phyloP scores from a whole-genome alignment of 2,329 filamentous ascomycete genomes.

The Sodiomyces alkalinus region DNA sequence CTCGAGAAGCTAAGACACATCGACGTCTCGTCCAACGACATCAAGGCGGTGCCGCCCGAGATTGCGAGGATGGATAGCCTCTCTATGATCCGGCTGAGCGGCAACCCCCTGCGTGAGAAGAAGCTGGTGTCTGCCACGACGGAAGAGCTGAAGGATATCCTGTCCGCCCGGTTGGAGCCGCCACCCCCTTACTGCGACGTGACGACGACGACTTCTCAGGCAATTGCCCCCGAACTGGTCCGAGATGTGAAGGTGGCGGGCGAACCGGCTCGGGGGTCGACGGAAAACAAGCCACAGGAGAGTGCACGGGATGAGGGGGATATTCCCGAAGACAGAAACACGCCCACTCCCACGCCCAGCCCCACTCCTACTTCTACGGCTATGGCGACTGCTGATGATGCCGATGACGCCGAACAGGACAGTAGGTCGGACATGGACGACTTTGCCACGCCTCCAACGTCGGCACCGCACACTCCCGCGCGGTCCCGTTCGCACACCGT shows the following conservation, averaged over 20 bases:
- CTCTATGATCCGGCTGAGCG: slow-evolving; percentile 58
- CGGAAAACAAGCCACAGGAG: not conserved
- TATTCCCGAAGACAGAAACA: no score
- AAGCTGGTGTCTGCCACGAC: slow-evolving; percentile 71
- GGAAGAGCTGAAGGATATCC: slow-evolving; percentile 62
- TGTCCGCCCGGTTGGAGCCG: slow-evolving; percentile 52
- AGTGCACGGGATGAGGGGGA: no score
- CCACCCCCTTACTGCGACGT: slow-evolving; percentile 24
- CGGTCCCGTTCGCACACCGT: slow-evolving; percentile 32
- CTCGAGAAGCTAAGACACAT: slow-evolving; percentile 57
- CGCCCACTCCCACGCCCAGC: no score
- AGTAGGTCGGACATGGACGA: slow-evolving; percentile 35
- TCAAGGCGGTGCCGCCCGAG: slow-evolving; percentile 58
- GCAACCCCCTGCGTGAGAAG: slow-evolving; percentile 83
- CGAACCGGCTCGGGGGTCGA: not conserved
- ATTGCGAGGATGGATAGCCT: slow-evolving; percentile 70
- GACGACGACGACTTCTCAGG: slow-evolving; percentile 1
- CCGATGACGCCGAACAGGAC: slow-evolving; percentile 22
- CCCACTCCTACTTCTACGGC: no score
- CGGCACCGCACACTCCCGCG: slow-evolving; percentile 31
- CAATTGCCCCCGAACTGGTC: slow-evolving; percentile 9
- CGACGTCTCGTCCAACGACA: slow-evolving; percentile 75
- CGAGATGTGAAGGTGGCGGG: not conserved
- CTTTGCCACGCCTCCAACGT: slow-evolving; percentile 43
- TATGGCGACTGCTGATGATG: slow-evolving; percentile 15